Evolutionary conservation across 2,329 filamentous ascomycete species (phyloP), one percentile per base, ranked within the genome.

Genomic region (Xylariaceae sp.): DNA sequence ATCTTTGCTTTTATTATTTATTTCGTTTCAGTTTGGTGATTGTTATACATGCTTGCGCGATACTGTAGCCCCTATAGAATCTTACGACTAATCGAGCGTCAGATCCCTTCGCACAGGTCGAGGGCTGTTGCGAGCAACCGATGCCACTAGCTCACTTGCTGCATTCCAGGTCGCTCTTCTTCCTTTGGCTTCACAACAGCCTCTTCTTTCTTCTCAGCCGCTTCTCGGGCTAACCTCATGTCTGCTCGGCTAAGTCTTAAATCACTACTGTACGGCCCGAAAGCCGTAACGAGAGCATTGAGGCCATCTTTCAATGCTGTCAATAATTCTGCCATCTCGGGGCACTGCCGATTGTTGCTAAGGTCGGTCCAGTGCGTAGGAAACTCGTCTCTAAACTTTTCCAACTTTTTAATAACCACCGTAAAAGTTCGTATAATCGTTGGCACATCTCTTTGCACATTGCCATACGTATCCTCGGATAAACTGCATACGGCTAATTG

Each of bases 401-500:
- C 87, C 3, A 96, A 75, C 60, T 84, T 84, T 49, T 76, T 80
- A 50, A 92, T 85, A 0, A 89, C 85, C 0, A 70, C 63, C 0
- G 90, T 92, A 56, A 95, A 83, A 1, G 85, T 83, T 40, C 87
- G 83, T 44, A 97, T 83, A 51, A 96, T 86, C 42, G 74, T 75
- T 1, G 89, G 84, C 2, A 97, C 85, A 59, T 94, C 89, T 36
- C 85, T 80, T 61, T 95, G 88, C n/a, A 95, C 93, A 62, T 90
- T 89, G 11, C 93, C 93, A 67, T 86, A 94, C 40, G 81, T 81
- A 69, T 97, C 93, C 71, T 97, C 92, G 3, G 77, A 76, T 48
- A 97, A 73, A 70, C 89, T 93, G 57, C 82, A 82, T 3, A 91
- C 81, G 0, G 89, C 82, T 23, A 97, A 78, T 43, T 81, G 79